Percentiles rank a stretch among this genome's conserved stretches.
These are phyloP conservation scores for Penstemon newberryi DNA, from an alignment of 257 asterid genomes.

Conservation along the genomic window DNA sequence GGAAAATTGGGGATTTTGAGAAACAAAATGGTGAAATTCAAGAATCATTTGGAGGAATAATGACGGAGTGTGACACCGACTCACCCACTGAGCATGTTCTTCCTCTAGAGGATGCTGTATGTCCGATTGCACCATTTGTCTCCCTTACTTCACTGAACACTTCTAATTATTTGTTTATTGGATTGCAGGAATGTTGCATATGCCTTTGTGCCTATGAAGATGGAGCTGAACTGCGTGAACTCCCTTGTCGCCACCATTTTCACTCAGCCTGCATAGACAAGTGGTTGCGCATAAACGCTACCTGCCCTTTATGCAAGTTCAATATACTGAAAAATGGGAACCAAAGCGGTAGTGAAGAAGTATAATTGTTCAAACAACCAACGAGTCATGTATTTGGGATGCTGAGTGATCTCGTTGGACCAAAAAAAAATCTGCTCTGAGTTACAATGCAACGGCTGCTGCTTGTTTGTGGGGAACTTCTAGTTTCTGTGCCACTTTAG, in stretches of 20 bases:
- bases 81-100: conserved; percentile 74
- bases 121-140: conserved; percentile 28
- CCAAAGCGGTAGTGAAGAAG: conserved; percentile 72
- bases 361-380: conserved; percentile 27
- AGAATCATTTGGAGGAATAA: conserved; percentile 81
- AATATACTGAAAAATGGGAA: conserved; percentile 70
- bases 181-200: conserved; percentile 85
- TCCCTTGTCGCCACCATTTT: conserved; percentile 89
- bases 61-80: conserved; percentile 77
- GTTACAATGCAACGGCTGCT: conserved; percentile 8
- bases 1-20: conserved; percentile 66
- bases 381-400: not conserved
- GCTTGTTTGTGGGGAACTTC: conserved; percentile 24
- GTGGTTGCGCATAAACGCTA: conserved; percentile 82
- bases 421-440: conserved; percentile 13
- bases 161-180: conserved; percentile 7
- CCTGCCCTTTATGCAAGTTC: conserved; percentile 88
- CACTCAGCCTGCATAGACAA: conserved; percentile 80
- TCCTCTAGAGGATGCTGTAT: conserved; percentile 81
- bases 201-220: conserved; percentile 83
- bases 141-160: not conserved
- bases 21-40: conserved; percentile 78
- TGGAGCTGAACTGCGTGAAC: conserved; percentile 83
- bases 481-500: conserved; percentile 15
- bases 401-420: conserved; percentile 6